phyloP scores from a whole-genome alignment of 2,329 filamentous ascomycete species.

The Pseudodiploospora longispora region DNA sequence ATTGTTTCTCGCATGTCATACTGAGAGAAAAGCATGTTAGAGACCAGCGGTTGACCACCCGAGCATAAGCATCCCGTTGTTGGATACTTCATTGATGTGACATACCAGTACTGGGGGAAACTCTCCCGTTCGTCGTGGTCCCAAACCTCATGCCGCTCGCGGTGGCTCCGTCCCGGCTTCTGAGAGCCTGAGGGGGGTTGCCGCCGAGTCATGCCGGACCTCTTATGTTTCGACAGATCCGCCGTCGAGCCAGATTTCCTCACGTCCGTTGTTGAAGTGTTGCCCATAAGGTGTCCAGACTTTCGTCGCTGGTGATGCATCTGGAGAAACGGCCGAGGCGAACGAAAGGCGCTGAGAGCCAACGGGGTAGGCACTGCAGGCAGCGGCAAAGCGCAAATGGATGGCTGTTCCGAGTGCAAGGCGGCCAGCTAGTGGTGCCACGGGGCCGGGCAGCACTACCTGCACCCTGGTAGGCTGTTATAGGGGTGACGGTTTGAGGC shows the following conservation, averaged over 20 bases:
- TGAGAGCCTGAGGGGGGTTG: conserved; percentile 31
- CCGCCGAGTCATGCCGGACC: conserved; percentile 38
- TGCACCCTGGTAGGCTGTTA: not conserved
- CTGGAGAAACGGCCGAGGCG: not conserved
- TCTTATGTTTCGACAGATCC: conserved; percentile 40
- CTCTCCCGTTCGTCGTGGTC: conserved; percentile 53
- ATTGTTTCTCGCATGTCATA: conserved; percentile 62
- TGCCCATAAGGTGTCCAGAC: conserved; percentile 45
- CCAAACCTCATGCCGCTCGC: conserved; percentile 44
- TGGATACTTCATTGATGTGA: conserved; percentile 14
- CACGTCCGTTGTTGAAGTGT: conserved; percentile 47
- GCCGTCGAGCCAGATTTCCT: conserved; percentile 40
- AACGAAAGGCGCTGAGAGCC: not conserved
- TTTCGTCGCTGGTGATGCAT: conserved; percentile 53
- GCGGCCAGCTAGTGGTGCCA: too few species aligned
- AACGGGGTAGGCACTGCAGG: not conserved
- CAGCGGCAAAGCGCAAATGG: not conserved
- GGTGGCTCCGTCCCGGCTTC: conserved; percentile 43
- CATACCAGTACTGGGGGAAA: conserved; percentile 59
- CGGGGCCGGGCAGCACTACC: too few species aligned
- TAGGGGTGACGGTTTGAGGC: not conserved
- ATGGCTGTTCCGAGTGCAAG: not conserved
- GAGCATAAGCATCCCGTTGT: not conserved
- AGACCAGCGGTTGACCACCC: conserved; percentile 6
- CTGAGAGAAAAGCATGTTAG: conserved; percentile 28